Evolutionary conservation across 139 green algal species (phyloP), one percentile per base, ranked within the genome.

Genomic region (Ostreobium quekettii): DNA sequence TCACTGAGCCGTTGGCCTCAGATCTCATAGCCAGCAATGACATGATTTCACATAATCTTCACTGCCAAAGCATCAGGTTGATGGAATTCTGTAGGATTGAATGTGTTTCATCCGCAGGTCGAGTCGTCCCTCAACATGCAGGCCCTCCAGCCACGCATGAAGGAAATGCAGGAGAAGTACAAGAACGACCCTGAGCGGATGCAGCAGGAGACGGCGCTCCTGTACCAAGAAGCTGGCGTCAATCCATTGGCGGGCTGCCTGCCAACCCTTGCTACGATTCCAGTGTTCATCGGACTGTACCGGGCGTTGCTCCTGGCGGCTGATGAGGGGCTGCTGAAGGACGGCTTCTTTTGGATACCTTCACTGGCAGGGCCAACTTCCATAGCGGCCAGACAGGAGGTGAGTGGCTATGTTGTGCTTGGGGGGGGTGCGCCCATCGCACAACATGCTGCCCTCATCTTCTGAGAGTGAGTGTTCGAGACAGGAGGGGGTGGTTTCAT

Each of bases 261-360:
- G 57, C 91, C 91, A 36, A 93, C 91, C 0, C 80, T 97, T 26
- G 90, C 79, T 30, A 97, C 91, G 36, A 84, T 97, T 48, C 91
- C 91, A 24, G 83, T 97, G 15, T 97, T 90, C 76, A 97, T 97
- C 67, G 91, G 85, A 0, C 87, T 98, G 15, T 98, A 98, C 85
- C 84, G 84, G 77, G 90, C 89, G 8, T 76, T 98, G 47, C 88
- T 78, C 35, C 92, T 96, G 73, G 92, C 90, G 22, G 87, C 91
- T 2, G 79, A 89, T 28, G 88, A 97, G 72, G 90, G 90, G 5
- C 71, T 96, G 39, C 75, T 96, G 30, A 90, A 74, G 19, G 89
- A 91, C 57, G 87, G 89, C 2, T 97, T 95, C 73, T 97, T 96
- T 77, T 96, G 85, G 84, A 96, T 97, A 60, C 91, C 91, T 11